Percentiles rank a stretch among this genome's conserved stretches.
phyloP scores from a whole-genome alignment of 495 filamentous ascomycete species.

The Bombardia bombarda region DNA sequence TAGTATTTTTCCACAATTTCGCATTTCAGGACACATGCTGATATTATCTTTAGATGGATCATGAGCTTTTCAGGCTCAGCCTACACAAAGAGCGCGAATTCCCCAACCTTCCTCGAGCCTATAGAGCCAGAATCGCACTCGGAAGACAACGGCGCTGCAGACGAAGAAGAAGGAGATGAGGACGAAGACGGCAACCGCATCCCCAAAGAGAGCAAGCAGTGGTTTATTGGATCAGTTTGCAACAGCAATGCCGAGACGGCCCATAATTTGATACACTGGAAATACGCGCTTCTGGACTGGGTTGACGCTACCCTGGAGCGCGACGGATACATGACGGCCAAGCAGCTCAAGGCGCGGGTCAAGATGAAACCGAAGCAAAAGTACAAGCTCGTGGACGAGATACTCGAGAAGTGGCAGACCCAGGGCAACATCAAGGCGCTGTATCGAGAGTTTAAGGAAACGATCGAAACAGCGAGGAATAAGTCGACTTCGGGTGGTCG shows the following conservation, averaged over 20 bases:
- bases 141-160: slow-evolving; percentile 5
- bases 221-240: slow-evolving; percentile 42
- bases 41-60: slow-evolving; percentile 21
- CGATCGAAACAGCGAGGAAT: slow-evolving; percentile 27
- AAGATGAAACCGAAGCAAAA: slow-evolving; percentile 41
- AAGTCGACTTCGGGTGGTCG: slow-evolving; percentile 22
- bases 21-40: neutral
- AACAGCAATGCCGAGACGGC: slow-evolving; percentile 59
- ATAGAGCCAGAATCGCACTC: slow-evolving; percentile 27
- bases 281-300: slow-evolving; percentile 61
- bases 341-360: slow-evolving; percentile 35
- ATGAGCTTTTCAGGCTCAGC: slow-evolving; percentile 59
- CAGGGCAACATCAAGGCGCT: slow-evolving; percentile 18
- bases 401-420: slow-evolving; percentile 27
- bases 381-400: slow-evolving; percentile 43
- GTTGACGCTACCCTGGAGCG: slow-evolving; percentile 52
- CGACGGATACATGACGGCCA: slow-evolving; percentile 40
- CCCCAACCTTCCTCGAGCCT: slow-evolving; percentile 44
- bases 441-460: slow-evolving; percentile 28
- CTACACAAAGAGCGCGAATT: slow-evolving; percentile 53
- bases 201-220: slow-evolving; percentile 28
- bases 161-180: slow-evolving; percentile 32
- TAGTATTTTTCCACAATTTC: neutral
- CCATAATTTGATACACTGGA: slow-evolving; percentile 69
- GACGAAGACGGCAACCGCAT: slow-evolving; percentile 31